phyloP scores from a whole-genome alignment of 345 rosid species.

The Acer campestre region DNA sequence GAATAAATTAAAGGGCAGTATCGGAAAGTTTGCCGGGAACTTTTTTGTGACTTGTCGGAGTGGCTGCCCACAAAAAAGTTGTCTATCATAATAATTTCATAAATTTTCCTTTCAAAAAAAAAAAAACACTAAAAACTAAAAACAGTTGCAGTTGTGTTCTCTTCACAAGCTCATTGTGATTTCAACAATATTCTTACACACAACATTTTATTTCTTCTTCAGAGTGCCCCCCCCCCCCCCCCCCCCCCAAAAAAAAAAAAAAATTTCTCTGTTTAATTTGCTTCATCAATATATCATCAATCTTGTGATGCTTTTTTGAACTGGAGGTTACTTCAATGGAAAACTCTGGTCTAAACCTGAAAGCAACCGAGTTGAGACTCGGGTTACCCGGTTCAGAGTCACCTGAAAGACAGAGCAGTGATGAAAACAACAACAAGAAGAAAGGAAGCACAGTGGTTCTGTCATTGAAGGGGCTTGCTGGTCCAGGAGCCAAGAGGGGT shows the following conservation, averaged over 20 bases:
- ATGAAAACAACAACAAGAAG: neutral
- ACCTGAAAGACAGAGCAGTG: conserved; percentile 46
- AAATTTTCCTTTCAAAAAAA: neutral
- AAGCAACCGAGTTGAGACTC: conserved; percentile 80
- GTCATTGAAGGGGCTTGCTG: conserved; percentile 42
- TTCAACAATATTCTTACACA: neutral
- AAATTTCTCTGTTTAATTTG: neutral
- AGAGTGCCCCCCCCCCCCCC: too few species aligned
- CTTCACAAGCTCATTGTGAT: neutral
- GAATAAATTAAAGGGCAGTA: conserved; percentile 22
- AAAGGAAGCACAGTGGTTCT: conserved; percentile 13
- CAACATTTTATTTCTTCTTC: neutral
- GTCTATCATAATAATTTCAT: neutral
- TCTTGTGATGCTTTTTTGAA: neutral
- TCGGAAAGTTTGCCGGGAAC: conserved; percentile 38
- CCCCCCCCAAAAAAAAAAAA: too few species aligned
- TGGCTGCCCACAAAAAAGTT: conserved; percentile 25
- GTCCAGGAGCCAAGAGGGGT: conserved; percentile 60
- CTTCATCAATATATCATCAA: conserved; percentile 5
- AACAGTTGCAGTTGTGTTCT: neutral
- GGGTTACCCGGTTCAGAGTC: conserved; percentile 79
- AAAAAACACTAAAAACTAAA: too few species aligned
- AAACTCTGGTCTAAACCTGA: conserved; percentile 43
- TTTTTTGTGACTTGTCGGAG: conserved; percentile 46
- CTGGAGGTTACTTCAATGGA: conserved; percentile 54